phyloP scores from a whole-genome alignment of 257 asterid species.

The Solanum peruvianum region DNA sequence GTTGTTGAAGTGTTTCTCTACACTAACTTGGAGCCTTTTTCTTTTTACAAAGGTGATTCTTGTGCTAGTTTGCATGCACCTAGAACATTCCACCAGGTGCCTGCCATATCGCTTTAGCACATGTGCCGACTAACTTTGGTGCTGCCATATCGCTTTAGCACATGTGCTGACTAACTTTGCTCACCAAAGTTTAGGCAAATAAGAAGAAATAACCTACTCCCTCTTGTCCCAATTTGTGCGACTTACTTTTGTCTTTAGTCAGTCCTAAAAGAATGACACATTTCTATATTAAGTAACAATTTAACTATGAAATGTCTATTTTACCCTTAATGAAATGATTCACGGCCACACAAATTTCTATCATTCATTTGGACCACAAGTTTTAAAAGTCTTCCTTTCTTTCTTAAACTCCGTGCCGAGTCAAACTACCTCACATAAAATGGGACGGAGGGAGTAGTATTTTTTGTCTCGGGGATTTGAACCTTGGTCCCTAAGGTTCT shows the following conservation, averaged over 20 bases:
- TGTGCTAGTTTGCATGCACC: not conserved
- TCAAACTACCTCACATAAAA: too few relatives aligned
- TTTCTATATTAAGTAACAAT: too few relatives aligned
- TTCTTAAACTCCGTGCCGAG: too few relatives aligned
- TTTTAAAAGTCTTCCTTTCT: too few relatives aligned
- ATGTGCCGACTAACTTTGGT: not conserved
- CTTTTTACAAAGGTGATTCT: not conserved
- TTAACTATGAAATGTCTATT: too few relatives aligned
- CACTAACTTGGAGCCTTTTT: not conserved
- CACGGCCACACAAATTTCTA: too few relatives aligned
- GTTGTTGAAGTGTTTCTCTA: not conserved
- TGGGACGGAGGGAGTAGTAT: too few relatives aligned
- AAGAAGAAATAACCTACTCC: not conserved
- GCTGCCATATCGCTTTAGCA: not conserved
- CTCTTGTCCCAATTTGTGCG: too few relatives aligned
- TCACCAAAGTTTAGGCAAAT: not conserved
- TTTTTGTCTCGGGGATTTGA: not conserved
- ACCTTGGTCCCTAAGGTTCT: not conserved
- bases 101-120: not conserved
- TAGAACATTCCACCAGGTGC: not conserved
- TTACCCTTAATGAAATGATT: too few relatives aligned
- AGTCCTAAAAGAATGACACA: too few relatives aligned
- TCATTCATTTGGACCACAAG: too few relatives aligned
- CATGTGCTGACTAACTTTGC: not conserved
- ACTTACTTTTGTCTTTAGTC: too few relatives aligned